phyloP scores from a whole-genome alignment of 2,329 filamentous ascomycete species.

The Zopfia rhizophila region DNA sequence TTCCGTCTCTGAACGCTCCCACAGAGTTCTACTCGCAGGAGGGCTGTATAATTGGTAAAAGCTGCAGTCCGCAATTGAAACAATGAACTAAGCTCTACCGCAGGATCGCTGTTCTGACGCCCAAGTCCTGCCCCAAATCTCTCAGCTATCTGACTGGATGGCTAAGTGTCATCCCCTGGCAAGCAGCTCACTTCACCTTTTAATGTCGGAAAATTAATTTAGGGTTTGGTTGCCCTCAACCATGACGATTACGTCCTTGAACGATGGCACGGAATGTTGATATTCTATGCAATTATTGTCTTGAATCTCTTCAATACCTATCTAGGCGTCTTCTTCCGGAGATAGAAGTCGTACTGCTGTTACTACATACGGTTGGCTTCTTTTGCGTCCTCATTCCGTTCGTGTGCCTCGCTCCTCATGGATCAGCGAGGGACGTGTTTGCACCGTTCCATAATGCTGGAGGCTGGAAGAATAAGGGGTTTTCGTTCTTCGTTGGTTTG shows the following conservation, averaged over 20 bases:
- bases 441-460: conserved; percentile 54
- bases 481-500: conserved; percentile 52
- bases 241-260: conserved; percentile 41
- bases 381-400: conserved; percentile 55
- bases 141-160: conserved; percentile 28
- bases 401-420: conserved; percentile 33
- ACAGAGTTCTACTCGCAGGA: too few relatives aligned
- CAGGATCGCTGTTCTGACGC: too few relatives aligned
- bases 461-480: conserved; percentile 50
- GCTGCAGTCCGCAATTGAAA: too few relatives aligned
- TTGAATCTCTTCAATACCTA: conserved; percentile 56
- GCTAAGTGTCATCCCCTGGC: not conserved
- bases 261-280: conserved; percentile 59
- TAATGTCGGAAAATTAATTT: conserved; percentile 17
- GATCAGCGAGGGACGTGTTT: conserved; percentile 52
- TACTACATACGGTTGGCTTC: conserved; percentile 58
- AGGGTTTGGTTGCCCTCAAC: conserved; percentile 36
- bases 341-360: conserved; percentile 55
- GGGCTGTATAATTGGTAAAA: too few relatives aligned
- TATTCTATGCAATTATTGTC: conserved; percentile 54
- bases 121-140: conserved; percentile 43
- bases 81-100: too few relatives aligned
- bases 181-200: conserved; percentile 22
- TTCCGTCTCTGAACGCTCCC: too few relatives aligned
- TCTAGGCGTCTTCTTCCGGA: conserved; percentile 55